A percentile compares a stretch with the other conserved stretches of the same genome.
Evolutionary conservation across 2,329 filamentous ascomycete species (phyloP).

Genomic region (Penicillium hordei): DNA sequence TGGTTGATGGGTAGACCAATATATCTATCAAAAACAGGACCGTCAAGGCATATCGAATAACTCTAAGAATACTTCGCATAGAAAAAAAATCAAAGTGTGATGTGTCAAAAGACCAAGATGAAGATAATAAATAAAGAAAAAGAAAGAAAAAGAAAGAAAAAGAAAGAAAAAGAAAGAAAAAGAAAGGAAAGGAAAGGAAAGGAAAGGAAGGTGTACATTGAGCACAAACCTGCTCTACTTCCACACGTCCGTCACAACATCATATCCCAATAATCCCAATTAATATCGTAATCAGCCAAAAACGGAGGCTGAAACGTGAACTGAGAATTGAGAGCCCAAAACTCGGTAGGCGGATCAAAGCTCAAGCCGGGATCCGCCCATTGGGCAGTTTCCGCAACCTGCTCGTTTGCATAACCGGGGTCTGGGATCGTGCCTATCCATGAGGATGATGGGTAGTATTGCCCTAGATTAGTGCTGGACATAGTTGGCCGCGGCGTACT

Average conservation of each 20-base stretch:
- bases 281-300: conserved; percentile 7
- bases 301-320: conserved; percentile 9
- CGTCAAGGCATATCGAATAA: not conserved
- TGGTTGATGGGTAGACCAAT: not conserved
- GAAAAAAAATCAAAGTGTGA: not conserved
- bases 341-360: conserved; percentile 1
- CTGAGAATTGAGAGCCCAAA: conserved; percentile 12
- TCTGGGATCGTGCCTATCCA: not conserved
- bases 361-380: not conserved
- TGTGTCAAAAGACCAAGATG: not conserved
- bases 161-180: too few relatives aligned
- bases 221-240: not conserved
- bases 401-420: not conserved
- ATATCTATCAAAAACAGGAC: not conserved
- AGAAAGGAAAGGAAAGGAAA: too few relatives aligned
- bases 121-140: not conserved
- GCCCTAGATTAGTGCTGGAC: not conserved
- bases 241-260: not conserved
- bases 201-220: not conserved
- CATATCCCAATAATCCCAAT: conserved; percentile 7
- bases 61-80: not conserved
- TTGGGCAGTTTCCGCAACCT: not conserved
- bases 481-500: not conserved
- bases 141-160: too few relatives aligned
- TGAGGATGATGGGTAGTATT: not conserved